Evolutionary conservation across 2,329 filamentous ascomycete species (phyloP), one percentile per base, ranked within the genome.

Genomic region (Penicillium sp.): DNA sequence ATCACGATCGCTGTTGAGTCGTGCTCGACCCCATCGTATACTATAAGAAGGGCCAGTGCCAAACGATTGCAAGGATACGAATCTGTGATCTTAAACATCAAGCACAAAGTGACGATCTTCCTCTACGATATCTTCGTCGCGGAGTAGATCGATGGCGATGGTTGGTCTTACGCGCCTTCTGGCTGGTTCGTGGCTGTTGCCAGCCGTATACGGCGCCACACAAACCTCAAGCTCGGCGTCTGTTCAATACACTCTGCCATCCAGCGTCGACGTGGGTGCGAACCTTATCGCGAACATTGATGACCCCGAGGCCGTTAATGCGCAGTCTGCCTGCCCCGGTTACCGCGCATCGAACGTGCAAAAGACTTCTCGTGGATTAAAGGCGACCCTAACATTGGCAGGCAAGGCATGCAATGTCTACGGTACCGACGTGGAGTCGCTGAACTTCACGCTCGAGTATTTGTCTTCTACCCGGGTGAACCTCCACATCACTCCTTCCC

Each of bases 361-460:
- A 43, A 72, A 79, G 25, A 80, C 75, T 12, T 65, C 73, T 4
- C 70, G 73, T 60, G 84, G 84, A 3, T 76, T 87, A 54, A 82
- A 77, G 2, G 85, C 84, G 7, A 79, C 75, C 4, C 68, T 87
- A 66, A 76, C 67, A 0, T 71, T 87, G 55, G 83, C 83, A 39
- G 85, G 84, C 3, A 65, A 77, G 22, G 71, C 84, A 34, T 87
- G 91, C 79, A 90, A 94, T 73, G 84, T 86, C 22, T 96, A 94
- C 64, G 91, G 92, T 0, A 88, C 83, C 7, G 92, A 96, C 70
- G 79, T 96, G 31, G 81, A 87, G 25, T 78, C 83, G 4, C 78
- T 96, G 51, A 83, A 82, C 38, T 78, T 96, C 35, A 83, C 85
- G 3, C 88, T 95, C 12, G 84, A 88, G 68, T 89, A 88, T 65